Percentiles rank a stretch among this genome's conserved stretches.
phyloP scores from a whole-genome alignment of 2,329 filamentous ascomycete genomes.

The Pseudonectria buxi region DNA sequence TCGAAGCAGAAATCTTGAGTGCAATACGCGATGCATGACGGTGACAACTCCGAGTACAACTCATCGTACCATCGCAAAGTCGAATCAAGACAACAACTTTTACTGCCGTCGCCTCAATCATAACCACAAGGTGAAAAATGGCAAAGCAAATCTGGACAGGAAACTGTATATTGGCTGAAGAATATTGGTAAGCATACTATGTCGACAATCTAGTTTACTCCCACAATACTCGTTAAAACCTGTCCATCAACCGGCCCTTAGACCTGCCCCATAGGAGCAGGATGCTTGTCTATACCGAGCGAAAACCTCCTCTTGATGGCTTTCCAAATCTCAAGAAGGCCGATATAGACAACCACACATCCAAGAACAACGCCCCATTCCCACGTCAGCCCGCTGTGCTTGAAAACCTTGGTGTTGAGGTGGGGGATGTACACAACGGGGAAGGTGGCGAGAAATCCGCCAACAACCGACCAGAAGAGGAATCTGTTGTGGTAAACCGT shows the following conservation, averaged over 20 bases:
- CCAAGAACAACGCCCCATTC: slow-evolving; percentile 65
- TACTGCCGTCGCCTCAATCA: no score
- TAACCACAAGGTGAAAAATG: no score
- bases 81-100: no score
- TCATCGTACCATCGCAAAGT: no score
- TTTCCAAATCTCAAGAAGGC: slow-evolving; percentile 63
- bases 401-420: slow-evolving; percentile 60
- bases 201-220: no score
- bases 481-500: slow-evolving; percentile 66
- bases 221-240: no score
- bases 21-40: no score
- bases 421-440: slow-evolving; percentile 62
- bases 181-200: no score
- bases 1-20: no score
- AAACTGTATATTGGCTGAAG: no score
- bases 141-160: no score
- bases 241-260: slow-evolving; percentile 4
- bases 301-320: slow-evolving; percentile 50
- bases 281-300: slow-evolving; percentile 26
- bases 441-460: slow-evolving; percentile 53
- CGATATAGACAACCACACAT: slow-evolving; percentile 52
- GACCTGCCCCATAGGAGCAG: slow-evolving; percentile 12
- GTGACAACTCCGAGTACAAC: no score
- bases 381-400: slow-evolving; percentile 62
- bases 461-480: slow-evolving; percentile 56